Evolutionary conservation across 2,329 filamentous ascomycete genomes (phyloP), one percentile per base, ranked within the genome.

Genomic region (Penicillium glabrum): DNA sequence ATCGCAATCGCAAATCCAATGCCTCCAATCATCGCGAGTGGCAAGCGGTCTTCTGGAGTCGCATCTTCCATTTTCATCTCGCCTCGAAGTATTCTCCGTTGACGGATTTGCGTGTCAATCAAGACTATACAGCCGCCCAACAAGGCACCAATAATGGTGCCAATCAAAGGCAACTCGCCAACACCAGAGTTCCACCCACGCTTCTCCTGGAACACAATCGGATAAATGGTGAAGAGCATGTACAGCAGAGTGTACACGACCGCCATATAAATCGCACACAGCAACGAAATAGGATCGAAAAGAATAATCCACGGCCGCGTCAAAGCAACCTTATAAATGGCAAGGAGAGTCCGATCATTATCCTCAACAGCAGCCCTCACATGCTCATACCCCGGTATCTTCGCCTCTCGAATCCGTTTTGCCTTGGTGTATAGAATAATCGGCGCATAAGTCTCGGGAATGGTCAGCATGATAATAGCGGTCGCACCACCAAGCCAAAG

Each of bases 181-280:
- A 83, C 78, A 9, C 82, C 82, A 0, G 77, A 61, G 58, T 83
- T 84, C 82, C 82, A 85, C 1, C 80, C 81, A 2, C 82, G 75
- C 60, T 70, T 76, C 47, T 82, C 67, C 59, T 83, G 79, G 46
- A 66, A 66, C 6, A 84, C 79, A 39, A 83, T 82, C 3, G 82
- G 82, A 53, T 85, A 85, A 54, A 84, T 84, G 23, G 74, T 79
- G 68, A 86, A 85, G 11, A 86, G 75, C 82, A 86, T 85, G 68
- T 84, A 61, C 81, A 85, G 1, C 50, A 62, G 16, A 79, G 81
- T 84, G 57, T 84, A 85, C 0, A 84, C 80, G 11, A 84, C 74
- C 1, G 78, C 76, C 64, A 83, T 73, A 62, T 84, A 85, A 29
- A 84, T 66, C 14, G 82, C 82, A 54, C 77, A 76, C 3, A 82